These are phyloP conservation scores for Claviceps sp. DNA, from an alignment of 2,329 filamentous ascomycete genomes.

Conservation along the genomic window DNA sequence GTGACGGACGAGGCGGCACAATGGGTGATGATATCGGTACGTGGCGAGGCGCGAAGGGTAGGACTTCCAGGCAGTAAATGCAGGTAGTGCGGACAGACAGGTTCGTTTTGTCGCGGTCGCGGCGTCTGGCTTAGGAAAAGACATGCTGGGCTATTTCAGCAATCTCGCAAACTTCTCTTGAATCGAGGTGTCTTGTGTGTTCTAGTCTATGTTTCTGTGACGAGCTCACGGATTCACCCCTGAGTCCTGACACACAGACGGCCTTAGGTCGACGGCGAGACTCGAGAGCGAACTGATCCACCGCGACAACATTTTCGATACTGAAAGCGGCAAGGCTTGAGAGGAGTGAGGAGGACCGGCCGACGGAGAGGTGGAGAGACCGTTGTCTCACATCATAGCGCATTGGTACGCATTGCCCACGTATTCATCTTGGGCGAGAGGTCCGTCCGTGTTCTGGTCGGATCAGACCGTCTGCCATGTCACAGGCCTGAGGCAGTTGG, in stretches of 20 bases:
- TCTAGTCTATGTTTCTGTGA: no score
- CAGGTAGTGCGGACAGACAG: not conserved
- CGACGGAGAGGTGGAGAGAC: not conserved
- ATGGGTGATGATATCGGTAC: not conserved
- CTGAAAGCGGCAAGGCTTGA: not conserved
- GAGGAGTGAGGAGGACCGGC: not conserved
- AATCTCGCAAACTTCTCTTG: not conserved
- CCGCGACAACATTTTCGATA: not conserved
- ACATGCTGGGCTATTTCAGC: not conserved
- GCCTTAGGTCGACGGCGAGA: not conserved
- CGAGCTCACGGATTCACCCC: not conserved
- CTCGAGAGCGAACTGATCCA: not conserved
- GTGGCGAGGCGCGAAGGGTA: not conserved
- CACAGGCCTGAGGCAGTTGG: no score
- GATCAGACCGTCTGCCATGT: no score
- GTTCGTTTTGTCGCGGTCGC: no score
- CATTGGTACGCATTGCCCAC: no score
- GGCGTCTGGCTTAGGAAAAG: not conserved
- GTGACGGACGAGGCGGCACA: not conserved
- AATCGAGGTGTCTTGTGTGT: not conserved
- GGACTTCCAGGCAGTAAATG: not conserved
- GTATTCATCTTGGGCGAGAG: no score
- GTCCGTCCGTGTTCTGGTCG: no score
- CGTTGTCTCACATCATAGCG: no score
- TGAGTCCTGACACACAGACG: not conserved